Evolutionary conservation across 768 basidiomycete species (phyloP).

Genomic region (Sarcodon sp.): DNA sequence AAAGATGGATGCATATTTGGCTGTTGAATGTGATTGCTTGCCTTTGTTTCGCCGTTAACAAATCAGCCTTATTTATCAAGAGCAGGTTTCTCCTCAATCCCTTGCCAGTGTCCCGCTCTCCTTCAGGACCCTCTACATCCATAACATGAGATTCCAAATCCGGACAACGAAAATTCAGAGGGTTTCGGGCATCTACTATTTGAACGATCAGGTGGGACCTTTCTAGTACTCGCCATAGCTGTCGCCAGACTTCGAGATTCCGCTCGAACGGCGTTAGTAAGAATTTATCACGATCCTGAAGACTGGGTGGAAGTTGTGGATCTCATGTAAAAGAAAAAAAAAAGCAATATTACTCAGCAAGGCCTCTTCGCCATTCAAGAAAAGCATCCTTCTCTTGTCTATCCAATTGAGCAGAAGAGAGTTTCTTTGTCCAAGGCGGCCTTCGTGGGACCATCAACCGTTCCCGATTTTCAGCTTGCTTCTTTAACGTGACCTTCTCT

Average conservation of each 20-base stretch:
- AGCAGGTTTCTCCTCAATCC: slow-evolving; percentile 67
- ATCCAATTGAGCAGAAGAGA: slow-evolving; percentile 71
- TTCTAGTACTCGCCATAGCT: slow-evolving; percentile 95
- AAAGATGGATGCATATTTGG: not conserved
- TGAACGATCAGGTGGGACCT: slow-evolving; percentile 90
- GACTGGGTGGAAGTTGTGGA: slow-evolving; percentile 24
- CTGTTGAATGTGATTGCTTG: slow-evolving; percentile 17
- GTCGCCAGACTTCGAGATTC: slow-evolving; percentile 97
- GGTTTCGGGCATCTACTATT: slow-evolving; percentile 94
- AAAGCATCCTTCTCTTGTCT: slow-evolving; percentile 84
- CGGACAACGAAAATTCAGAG: slow-evolving; percentile 82
- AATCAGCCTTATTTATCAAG: slow-evolving; percentile 92
- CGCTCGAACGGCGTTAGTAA: slow-evolving; percentile 95
- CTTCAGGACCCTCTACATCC: slow-evolving; percentile 76
- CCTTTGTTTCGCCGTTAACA: slow-evolving; percentile 82
- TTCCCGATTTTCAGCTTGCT: slow-evolving; percentile 61
- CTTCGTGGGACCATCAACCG: slow-evolving; percentile 80
- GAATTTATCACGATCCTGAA: slow-evolving; percentile 79
- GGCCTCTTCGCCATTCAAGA: slow-evolving; percentile 82
- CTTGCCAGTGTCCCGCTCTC: slow-evolving; percentile 64
- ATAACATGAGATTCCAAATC: slow-evolving; percentile 79
- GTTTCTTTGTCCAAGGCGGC: slow-evolving; percentile 78
- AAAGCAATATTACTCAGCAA: slow-evolving; percentile 55
- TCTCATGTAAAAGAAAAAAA: not conserved
- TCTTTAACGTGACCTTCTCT: slow-evolving; percentile 60